Base-by-base conservation (phyloP, 2,329 filamentous ascomycete genomes). In the Paecilomyces fulvus region DNA sequence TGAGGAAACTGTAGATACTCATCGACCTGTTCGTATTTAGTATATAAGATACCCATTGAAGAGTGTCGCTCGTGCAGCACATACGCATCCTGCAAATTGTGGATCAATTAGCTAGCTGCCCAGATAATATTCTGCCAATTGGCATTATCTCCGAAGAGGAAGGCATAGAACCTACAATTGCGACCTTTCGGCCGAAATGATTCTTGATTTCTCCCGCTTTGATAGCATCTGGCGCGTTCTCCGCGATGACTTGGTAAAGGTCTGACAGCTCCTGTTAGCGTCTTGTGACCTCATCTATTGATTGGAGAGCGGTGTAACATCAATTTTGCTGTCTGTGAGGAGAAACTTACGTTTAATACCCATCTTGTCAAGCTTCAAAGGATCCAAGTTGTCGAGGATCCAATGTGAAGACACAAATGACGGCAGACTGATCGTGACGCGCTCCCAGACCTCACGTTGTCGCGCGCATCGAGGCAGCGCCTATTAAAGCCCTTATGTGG, bases 181-280 rank as follows among this genome's bases (percentile, higher is more conserved):
- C 92, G 59, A 99, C 92, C 77, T 99, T 99, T 72, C 94, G 89
- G 61, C 94, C 94, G 71, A 99, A 99, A 63, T 99, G 94, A 66
- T 92, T 92, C 78, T 99, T 99, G 80, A 99, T 99, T 70, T 99
- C 94, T 59, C 94, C 90, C 69, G 91, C 88, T 75, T 96, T 97
- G 80, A 96, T 84, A 31, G 94, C 88, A 76, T 92, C 89, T n/a
- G 94, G 94, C 63, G 91, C 89, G 77, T 97, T 88, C 70, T 96
- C 92, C 68, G 89, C 88, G 75, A 94, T 90, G 72, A 94, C 87
- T 63, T 84, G 81, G 73, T 87, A 90, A 49, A 94, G 82, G 65
- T 89, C 84, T 79, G 61, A 23, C 37, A 17, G 37, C n/a, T 43
- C 37, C 5, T 43, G 33, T 43, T 43, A 43, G n/a, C 14, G 14